A percentile compares a stretch with the other conserved stretches of the same genome.
phyloP scores from a whole-genome alignment of 2,329 filamentous ascomycete species.

The Colletotrichum melonis region DNA sequence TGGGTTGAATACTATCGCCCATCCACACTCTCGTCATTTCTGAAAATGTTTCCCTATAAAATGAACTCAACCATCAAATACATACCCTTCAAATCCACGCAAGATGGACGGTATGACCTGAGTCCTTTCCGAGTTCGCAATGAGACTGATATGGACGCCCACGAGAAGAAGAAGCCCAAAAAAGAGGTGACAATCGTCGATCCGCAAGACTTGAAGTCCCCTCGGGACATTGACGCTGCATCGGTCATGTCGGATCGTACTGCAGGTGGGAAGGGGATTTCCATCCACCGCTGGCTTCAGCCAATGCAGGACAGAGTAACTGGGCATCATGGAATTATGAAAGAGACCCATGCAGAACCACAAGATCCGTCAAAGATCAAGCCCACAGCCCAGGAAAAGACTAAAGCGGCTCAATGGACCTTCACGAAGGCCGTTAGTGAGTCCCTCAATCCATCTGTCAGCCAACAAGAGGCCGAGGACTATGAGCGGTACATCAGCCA shows the following conservation, averaged over 20 bases:
- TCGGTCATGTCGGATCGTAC: constrained; percentile 28
- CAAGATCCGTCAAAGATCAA: constrained; percentile 56
- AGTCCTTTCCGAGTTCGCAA: constrained; percentile 89
- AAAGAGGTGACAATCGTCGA: constrained; percentile 80
- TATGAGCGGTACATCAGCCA: constrained; percentile 91
- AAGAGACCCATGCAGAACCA: constrained; percentile 51
- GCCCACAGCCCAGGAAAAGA: constrained; percentile 76
- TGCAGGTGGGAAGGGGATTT: constrained; percentile 53
- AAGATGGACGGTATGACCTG: constrained; percentile 81
- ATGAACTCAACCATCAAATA: constrained; percentile 92
- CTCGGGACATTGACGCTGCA: constrained; percentile 44
- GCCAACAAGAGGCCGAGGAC: constrained; percentile 80
- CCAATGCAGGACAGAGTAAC: constrained; percentile 42
- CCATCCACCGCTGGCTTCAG: constrained; percentile 72
- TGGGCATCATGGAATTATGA: constrained; percentile 66
- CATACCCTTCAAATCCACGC: constrained; percentile 78
- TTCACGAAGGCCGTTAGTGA: constrained; percentile 87
- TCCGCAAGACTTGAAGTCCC: constrained; percentile 56
- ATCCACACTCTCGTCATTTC: constrained; percentile 85
- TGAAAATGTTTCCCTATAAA: constrained; percentile 92
- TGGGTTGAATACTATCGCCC: constrained; percentile 98
- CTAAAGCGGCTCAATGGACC: constrained; percentile 87
- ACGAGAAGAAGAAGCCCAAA: constrained; percentile 70
- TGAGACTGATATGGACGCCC: constrained; percentile 67
- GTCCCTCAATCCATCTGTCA: constrained; percentile 87